Conservation (phyloP, 208 protist genomes). For the Phytomonas sp. region DNA sequence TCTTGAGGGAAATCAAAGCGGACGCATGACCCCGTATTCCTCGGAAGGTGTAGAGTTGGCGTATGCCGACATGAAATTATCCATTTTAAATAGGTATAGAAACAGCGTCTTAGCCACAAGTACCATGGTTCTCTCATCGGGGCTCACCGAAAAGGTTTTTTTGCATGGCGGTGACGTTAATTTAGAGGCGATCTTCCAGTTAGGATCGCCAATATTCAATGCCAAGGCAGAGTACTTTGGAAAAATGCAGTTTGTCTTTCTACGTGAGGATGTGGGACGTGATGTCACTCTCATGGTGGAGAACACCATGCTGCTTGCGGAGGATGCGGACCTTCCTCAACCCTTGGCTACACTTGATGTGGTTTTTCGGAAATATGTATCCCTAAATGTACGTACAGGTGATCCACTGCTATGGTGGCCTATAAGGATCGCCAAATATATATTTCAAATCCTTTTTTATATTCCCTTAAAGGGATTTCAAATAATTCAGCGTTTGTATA, state of each 20-base stretch:
- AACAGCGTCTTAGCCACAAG: slow-evolving; percentile 49
- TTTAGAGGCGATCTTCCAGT: slow-evolving; percentile 40
- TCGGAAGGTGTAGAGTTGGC: background rate
- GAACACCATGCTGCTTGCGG: slow-evolving; percentile 42
- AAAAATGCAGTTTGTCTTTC: slow-evolving; percentile 51
- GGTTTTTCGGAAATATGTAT: slow-evolving; percentile 43
- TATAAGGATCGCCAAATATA: slow-evolving; percentile 8
- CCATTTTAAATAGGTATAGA: slow-evolving; percentile 36
- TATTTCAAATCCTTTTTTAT: slow-evolving; percentile 25
- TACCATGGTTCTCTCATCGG: slow-evolving; percentile 40
- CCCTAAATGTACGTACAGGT: slow-evolving; percentile 36
- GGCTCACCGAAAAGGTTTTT: slow-evolving; percentile 32
- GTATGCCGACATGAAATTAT: slow-evolving; percentile 37
- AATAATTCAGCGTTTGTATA: background rate
- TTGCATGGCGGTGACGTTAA: slow-evolving; percentile 40
- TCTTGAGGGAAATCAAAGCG: slow-evolving; percentile 15
- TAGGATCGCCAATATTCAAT: slow-evolving; percentile 51
- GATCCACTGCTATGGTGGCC: slow-evolving; percentile 8
- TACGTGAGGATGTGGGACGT: slow-evolving; percentile 35
- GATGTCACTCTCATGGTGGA: slow-evolving; percentile 49
- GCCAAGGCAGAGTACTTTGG: slow-evolving; percentile 42
- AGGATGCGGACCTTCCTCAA: slow-evolving; percentile 25
- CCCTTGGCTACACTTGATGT: slow-evolving; percentile 29
- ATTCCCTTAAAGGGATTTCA: slow-evolving; percentile 8
- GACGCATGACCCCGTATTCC: background rate